Conservation (phyloP, 768 basidiomycete genomes). For the Hydnomerulius pinastri region DNA sequence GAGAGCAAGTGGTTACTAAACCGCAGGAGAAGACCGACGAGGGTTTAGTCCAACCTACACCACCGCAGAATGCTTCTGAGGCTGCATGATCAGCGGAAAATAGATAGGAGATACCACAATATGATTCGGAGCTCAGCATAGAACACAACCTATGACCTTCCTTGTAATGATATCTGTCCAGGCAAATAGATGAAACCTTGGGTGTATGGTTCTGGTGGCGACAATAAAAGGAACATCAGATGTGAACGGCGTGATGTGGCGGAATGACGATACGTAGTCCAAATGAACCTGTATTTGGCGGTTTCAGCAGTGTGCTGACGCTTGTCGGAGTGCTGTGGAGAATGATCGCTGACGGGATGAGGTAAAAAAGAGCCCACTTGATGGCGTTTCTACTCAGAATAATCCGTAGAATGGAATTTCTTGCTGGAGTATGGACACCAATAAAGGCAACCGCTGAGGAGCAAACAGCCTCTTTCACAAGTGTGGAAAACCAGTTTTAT, state of each 20-base stretch:
- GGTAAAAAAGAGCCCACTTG: slow-evolving; percentile 1
- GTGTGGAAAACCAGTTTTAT: too few species aligned
- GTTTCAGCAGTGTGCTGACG: background rate
- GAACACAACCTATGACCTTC: background rate
- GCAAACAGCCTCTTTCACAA: too few species aligned
- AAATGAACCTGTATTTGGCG: background rate
- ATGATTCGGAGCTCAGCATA: background rate
- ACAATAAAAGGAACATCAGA: background rate
- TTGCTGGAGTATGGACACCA: background rate
- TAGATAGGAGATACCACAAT: background rate
- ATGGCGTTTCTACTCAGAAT: background rate
- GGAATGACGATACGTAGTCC: background rate
- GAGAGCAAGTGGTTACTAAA: slow-evolving; percentile 1
- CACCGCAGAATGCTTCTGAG: background rate
- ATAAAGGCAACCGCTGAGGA: too few species aligned
- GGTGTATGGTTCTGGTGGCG: background rate
- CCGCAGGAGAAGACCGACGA: slow-evolving; percentile 12
- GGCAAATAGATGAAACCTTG: slow-evolving; percentile 2
- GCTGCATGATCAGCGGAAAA: too few species aligned
- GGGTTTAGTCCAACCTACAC: background rate
- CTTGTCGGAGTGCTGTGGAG: slow-evolving; percentile 3
- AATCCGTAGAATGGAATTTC: background rate
- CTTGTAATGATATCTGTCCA: background rate
- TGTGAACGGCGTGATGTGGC: background rate
- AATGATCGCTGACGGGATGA: slow-evolving; percentile 1